Evolutionary conservation across 176 grass and related monocot species (phyloP).

Genomic region (Thalia dealbata): DNA sequence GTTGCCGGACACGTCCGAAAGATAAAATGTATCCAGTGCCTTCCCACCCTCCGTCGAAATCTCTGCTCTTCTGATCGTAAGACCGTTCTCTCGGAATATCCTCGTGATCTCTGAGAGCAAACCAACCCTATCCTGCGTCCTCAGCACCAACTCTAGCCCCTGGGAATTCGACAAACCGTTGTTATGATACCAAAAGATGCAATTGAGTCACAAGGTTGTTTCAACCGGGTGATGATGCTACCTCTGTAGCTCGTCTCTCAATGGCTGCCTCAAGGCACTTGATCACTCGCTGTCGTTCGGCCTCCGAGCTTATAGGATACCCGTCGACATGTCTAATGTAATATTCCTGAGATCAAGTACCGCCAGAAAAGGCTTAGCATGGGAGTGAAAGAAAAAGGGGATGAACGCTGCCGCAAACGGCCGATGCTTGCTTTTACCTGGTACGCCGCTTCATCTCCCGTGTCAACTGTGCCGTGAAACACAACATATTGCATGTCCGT

Average conservation of each 20-base stretch:
- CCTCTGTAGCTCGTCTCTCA: slow-evolving; percentile 53
- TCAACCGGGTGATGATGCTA: background rate
- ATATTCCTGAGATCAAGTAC: slow-evolving; percentile 37
- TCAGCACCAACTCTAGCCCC: slow-evolving; percentile 66
- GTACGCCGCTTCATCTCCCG: slow-evolving; percentile 43
- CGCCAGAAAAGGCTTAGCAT: background rate
- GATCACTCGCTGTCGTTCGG: slow-evolving; percentile 43
- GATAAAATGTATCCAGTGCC: slow-evolving; percentile 68
- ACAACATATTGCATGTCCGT: slow-evolving; percentile 86
- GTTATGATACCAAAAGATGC: background rate
- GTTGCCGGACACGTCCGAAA: slow-evolving; percentile 49
- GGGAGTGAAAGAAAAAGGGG: background rate
- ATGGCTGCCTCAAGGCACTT: slow-evolving; percentile 73
- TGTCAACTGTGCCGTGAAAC: slow-evolving; percentile 52
- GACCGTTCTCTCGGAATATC: slow-evolving; percentile 78
- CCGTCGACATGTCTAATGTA: slow-evolving; percentile 77
- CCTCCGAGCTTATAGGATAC: slow-evolving; percentile 34
- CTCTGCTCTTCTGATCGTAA: slow-evolving; percentile 66
- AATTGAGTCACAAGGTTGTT: background rate
- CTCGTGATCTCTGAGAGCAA: slow-evolving; percentile 72
- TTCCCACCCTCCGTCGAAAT: slow-evolving; percentile 46
- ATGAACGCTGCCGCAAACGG: background rate
- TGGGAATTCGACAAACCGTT: background rate
- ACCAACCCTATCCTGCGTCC: slow-evolving; percentile 37
- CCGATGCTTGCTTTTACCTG: slow-evolving; percentile 19